Evolutionary conservation across 2,329 filamentous ascomycete genomes (phyloP).

Genomic region (Paecilomyces dactylethromorphus): DNA sequence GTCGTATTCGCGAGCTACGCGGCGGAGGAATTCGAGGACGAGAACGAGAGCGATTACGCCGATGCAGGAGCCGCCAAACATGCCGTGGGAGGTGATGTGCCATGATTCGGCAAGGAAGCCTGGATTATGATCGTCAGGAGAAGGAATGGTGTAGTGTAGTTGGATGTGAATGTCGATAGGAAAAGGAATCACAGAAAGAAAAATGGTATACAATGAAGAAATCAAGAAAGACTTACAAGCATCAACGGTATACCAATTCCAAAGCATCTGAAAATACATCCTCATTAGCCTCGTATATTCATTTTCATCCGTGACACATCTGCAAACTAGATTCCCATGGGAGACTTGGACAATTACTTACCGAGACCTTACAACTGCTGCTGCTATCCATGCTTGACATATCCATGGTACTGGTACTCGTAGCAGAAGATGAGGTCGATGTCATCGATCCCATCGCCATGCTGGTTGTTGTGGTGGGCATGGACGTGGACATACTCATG

Average conservation of each 20-base stretch:
- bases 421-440: conserved; percentile 3
- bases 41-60: conserved; percentile 70
- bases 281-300: neutral
- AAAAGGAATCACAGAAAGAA: neutral
- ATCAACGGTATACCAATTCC: conserved; percentile 71
- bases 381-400: conserved; percentile 9
- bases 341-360: conserved; percentile 8
- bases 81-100: conserved; percentile 61
- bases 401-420: conserved; percentile 5
- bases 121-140: conserved; percentile 7
- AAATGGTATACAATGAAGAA: neutral
- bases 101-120: conserved; percentile 64
- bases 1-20: conserved; percentile 66
- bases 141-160: neutral
- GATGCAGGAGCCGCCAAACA: conserved; percentile 76
- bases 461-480: neutral
- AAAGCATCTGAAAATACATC: conserved; percentile 56
- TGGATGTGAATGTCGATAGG: neutral
- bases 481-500: too few relatives aligned
- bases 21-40: conserved; percentile 64
- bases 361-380: conserved; percentile 23
- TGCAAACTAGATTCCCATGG: neutral
- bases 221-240: conserved; percentile 36
- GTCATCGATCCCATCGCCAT: conserved; percentile 4
- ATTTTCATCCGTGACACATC: neutral